These are phyloP conservation scores for Lavandula angustifolia DNA, from an alignment of 257 asterid species.

Conservation along the genomic window DNA sequence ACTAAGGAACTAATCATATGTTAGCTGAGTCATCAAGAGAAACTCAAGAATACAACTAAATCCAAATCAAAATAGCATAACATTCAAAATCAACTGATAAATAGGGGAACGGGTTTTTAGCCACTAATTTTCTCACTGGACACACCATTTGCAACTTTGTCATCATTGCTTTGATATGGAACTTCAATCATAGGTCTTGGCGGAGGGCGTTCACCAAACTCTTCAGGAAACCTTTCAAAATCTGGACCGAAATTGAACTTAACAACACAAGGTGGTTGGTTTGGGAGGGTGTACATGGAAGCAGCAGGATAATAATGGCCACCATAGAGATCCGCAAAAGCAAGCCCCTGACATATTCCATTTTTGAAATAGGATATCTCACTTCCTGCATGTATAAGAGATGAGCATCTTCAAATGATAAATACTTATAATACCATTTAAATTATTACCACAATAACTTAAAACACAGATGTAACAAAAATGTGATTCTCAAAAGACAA, in stretches of 20 bases:
- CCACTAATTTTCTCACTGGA: constrained; percentile 54
- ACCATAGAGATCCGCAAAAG: constrained; percentile 78
- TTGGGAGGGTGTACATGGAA: constrained; percentile 95
- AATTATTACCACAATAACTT: constrained; percentile 15
- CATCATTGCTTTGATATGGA: constrained; percentile 77
- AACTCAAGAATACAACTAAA: constrained; percentile 35
- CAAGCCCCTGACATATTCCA: constrained; percentile 87
- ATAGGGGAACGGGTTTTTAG: constrained; percentile 29
- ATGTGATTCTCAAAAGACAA: constrained; percentile 3
- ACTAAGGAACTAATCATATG: constrained; percentile 25
- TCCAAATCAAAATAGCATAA: constrained; percentile 18
- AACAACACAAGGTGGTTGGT: constrained; percentile 84
- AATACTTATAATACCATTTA: not conserved
- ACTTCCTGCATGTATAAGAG: constrained; percentile 63
- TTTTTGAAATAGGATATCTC: constrained; percentile 89
- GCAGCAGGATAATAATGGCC: constrained; percentile 98
- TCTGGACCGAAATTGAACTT: constrained; percentile 98
- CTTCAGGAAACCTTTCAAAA: constrained; percentile 75
- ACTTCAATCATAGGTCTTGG: constrained; percentile 95
- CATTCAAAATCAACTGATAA: constrained; percentile 17
- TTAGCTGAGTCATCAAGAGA: constrained; percentile 26
- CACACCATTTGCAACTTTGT: constrained; percentile 87
- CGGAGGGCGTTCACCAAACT: constrained; percentile 63
- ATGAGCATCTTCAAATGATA: constrained; percentile 6
- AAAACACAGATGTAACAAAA: constrained; percentile 8